These are phyloP conservation scores for Sarocladium oryzae DNA, from an alignment of 2,329 filamentous ascomycete genomes.

Conservation along the genomic window DNA sequence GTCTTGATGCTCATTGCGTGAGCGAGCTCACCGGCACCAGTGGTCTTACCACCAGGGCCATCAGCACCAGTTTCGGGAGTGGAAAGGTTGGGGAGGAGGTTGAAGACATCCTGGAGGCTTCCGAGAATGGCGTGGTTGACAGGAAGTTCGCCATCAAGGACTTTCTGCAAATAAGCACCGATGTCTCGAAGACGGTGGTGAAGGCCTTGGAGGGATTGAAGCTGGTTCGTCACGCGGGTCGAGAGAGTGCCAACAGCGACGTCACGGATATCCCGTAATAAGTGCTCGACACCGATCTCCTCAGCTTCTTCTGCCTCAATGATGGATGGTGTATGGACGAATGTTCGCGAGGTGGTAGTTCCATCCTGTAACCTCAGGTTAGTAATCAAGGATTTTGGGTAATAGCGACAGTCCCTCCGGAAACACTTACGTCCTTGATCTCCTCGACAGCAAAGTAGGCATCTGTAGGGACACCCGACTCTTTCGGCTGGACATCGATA, in stretches of 20 bases:
- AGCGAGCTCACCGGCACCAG: constrained; percentile 76
- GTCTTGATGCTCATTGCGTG: constrained; percentile 98
- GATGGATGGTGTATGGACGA: constrained; percentile 95
- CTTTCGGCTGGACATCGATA: constrained; percentile 96
- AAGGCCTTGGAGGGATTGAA: constrained; percentile 93
- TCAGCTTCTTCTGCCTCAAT: constrained; percentile 99
- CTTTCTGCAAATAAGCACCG: constrained; percentile 90
- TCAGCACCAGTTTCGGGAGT: constrained; percentile 56
- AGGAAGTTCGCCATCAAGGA: constrained; percentile 84
- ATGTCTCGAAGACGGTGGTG: constrained; percentile 94
- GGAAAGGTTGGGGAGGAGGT: constrained; percentile 90
- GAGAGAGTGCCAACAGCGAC: constrained; percentile 95
- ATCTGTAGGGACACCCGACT: constrained; percentile 94
- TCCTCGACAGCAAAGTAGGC: constrained; percentile 99
- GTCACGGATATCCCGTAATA: constrained; percentile 95
- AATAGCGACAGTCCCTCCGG: too few species aligned
- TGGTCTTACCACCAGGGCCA: constrained; percentile 41
- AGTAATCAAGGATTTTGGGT: too few species aligned
- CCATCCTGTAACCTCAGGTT: constrained; percentile 60
- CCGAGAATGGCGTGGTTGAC: constrained; percentile 97
- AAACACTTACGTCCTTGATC: constrained; percentile 83
- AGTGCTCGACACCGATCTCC: constrained; percentile 96
- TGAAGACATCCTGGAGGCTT: constrained; percentile 99
- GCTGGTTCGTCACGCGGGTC: constrained; percentile 93
- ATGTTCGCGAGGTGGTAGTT: constrained; percentile 93